phyloP scores from a whole-genome alignment of 2,329 filamentous ascomycete species.

The Fusarium bulbicola region DNA sequence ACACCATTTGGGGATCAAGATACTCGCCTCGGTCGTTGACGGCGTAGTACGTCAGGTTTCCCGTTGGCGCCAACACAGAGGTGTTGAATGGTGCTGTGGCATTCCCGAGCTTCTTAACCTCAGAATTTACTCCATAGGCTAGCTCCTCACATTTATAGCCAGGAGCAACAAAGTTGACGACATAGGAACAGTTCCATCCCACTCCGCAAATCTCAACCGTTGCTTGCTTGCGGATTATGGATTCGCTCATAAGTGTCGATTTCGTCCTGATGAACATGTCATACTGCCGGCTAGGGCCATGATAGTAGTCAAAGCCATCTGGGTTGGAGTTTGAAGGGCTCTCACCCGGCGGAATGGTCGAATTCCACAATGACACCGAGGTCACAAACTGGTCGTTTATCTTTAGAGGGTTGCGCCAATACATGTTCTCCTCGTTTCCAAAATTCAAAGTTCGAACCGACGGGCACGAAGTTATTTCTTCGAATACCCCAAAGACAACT shows the following conservation, averaged over 20 bases:
- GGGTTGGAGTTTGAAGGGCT: neutral
- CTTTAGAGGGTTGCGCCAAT: rapidly evolving
- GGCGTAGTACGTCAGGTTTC: neutral
- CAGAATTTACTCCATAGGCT: neutral
- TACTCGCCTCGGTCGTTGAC: rapidly evolving
- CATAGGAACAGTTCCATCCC: constrained; percentile 19
- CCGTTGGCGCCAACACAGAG: neutral
- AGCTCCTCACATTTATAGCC: constrained; percentile 17
- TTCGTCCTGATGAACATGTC: no score
- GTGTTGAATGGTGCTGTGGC: neutral
- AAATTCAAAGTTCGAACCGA: neutral
- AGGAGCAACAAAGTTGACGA: neutral
- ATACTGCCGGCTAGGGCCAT: no score
- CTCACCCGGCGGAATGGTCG: neutral
- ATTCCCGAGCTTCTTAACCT: neutral
- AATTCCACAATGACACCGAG: neutral
- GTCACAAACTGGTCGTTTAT: neutral
- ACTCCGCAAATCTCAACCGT: neutral
- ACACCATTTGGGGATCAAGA: rapidly evolving
- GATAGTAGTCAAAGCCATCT: no score
- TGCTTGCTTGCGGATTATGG: neutral
- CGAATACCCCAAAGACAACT: rapidly evolving
- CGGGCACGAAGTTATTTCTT: rapidly evolving
- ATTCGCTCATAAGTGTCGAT: rapidly evolving
- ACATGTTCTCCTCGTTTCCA: neutral